phyloP scores from a whole-genome alignment of 495 filamentous ascomycete species.

The Hypoxylon crocopeplum region DNA sequence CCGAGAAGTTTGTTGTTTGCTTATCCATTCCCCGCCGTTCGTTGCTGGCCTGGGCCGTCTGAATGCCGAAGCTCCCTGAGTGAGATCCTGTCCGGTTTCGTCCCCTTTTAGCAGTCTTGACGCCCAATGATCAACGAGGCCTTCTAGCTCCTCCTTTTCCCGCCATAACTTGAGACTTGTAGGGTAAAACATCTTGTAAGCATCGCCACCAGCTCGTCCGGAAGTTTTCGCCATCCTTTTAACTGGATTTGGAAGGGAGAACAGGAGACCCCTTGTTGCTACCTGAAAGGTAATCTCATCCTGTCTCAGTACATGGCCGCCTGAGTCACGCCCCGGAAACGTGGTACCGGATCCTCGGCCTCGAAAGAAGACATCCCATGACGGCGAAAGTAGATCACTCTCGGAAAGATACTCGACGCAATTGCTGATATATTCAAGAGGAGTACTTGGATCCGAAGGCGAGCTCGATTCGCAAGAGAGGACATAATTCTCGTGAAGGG shows the following conservation, averaged over 20 bases:
- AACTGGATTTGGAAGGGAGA: conserved; percentile 84
- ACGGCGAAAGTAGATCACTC: conserved; percentile 77
- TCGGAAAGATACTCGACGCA: conserved; percentile 89
- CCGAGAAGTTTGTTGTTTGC: conserved; percentile 32
- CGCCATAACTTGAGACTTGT: conserved; percentile 78
- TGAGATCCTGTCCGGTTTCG: conserved; percentile 41
- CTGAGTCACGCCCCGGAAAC: conserved; percentile 57
- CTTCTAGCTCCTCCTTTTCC: conserved; percentile 77
- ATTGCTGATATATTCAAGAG: conserved; percentile 70
- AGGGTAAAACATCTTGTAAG: conserved; percentile 88
- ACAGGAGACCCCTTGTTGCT: conserved; percentile 81
- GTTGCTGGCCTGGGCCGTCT: conserved; percentile 38
- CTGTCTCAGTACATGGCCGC: conserved; percentile 78
- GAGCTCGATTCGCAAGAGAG: conserved; percentile 75
- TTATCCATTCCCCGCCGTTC: conserved; percentile 48
- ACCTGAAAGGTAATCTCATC: conserved; percentile 93
- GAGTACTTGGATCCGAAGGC: conserved; percentile 51
- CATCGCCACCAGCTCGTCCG: conserved; percentile 58
- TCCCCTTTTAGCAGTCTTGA: conserved; percentile 60
- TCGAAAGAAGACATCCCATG: conserved; percentile 62
- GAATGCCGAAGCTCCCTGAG: conserved; percentile 52
- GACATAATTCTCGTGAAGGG: conserved; percentile 93
- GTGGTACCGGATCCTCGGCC: conserved; percentile 47
- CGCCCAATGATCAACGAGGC: conserved; percentile 71
- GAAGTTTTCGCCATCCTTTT: conserved; percentile 62